Base-by-base conservation (phyloP, 2,329 filamentous ascomycete genomes). In the Colletotrichum liriopes region DNA sequence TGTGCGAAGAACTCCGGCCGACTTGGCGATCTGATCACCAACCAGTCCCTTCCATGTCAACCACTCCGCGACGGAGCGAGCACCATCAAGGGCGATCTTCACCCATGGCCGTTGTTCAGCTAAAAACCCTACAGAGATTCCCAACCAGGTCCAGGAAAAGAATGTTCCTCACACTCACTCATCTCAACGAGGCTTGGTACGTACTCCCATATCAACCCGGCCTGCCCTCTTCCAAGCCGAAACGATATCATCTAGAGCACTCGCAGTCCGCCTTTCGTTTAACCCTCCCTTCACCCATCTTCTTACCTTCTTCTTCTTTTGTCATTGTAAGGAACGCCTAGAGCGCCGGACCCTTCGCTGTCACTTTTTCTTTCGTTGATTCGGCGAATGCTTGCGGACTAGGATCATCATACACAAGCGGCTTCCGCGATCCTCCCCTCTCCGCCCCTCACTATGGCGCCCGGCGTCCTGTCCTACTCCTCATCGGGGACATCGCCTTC, bases 11-110 rank as follows among this genome's bases (percentile, higher is more conserved):
- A 67, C 72, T 73, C 68, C 65, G 72, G 72, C 72, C 68, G 68
- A 73, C 72, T 73, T 73, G 72, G 72, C 72, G 72, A 73, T 73
- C 72, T 72, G 72, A 73, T 72, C 72, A 72, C 72, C 69, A 63
- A 49, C 55, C 68, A 70, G 65, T 72, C 65, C 65, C 52, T 70
- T 70, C 68, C 63, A 68, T 72, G 72, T 73, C 59, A 61, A 72
- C 58, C 45, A 72, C 54, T 60, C 54, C 67, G 67, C 54, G 47
- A 67, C 68, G 55, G 68, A 72, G 68, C 59, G 68, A 72, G 63
- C 58, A 67, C 68, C 64, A 72, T 47, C 47, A 51, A 54, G 23
- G 61, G 29, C 47, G 41, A 41, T 59, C 23, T 37, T n/a, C 16
- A 9, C 39, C 65, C 65, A 41, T 59, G 41, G 51, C 60, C 65